phyloP scores from a whole-genome alignment of 192 early-diverging fungal genomes.

The Backusella liffmaniae region DNA sequence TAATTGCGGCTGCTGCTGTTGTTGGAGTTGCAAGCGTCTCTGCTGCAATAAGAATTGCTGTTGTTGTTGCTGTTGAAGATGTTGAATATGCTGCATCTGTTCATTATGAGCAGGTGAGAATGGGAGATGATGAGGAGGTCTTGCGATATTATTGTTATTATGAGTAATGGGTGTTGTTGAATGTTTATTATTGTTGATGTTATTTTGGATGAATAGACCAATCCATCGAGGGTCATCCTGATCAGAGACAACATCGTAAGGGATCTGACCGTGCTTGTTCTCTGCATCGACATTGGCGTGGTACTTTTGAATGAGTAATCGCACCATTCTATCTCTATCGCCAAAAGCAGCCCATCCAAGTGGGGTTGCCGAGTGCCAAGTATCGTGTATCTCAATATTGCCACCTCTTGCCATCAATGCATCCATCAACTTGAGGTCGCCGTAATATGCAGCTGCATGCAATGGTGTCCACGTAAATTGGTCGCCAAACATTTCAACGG shows the following conservation, averaged over 20 bases:
- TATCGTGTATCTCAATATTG: constrained; percentile 78
- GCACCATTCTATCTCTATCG: constrained; percentile 63
- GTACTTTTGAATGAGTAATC: constrained; percentile 72
- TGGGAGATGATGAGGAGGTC: background rate
- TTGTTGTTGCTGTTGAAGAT: background rate
- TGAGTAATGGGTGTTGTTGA: too few relatives aligned
- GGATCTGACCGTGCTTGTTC: constrained; percentile 77
- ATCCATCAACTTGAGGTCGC: constrained; percentile 62
- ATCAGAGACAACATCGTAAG: constrained; percentile 79
- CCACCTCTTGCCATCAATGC: constrained; percentile 74
- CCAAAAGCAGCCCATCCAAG: constrained; percentile 91
- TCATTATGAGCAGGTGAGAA: background rate
- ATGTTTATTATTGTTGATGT: background rate
- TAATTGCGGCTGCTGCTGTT: background rate
- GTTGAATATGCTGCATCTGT: background rate
- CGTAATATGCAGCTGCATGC: constrained; percentile 86
- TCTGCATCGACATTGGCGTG: constrained; percentile 70
- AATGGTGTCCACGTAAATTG: constrained; percentile 81
- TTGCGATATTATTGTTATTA: background rate
- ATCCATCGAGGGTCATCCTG: constrained; percentile 37
- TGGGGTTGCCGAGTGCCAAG: constrained; percentile 80
- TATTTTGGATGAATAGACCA: constrained; percentile 19
- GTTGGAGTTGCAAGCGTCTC: background rate
- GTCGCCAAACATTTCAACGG: constrained; percentile 42
- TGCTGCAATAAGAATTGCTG: background rate